Conservation (phyloP, 345 rosid species). For the Pugionium cornutum region DNA sequence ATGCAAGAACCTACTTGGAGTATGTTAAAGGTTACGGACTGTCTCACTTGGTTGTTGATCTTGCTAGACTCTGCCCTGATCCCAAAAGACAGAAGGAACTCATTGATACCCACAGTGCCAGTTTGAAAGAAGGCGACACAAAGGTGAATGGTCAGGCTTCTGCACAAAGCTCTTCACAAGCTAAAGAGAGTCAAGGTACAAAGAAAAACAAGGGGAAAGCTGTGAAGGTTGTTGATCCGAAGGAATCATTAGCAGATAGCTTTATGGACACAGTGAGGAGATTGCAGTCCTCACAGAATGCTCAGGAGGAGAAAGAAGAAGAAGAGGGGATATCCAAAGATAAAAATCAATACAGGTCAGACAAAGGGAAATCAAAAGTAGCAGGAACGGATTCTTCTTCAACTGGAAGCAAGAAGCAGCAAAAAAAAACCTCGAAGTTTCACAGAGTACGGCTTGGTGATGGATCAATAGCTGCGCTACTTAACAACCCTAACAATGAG, state of each 20-base stretch:
- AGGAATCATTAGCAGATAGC: conserved; percentile 59
- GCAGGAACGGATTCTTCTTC: conserved; percentile 19
- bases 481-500: conserved; percentile 44
- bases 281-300: conserved; percentile 50
- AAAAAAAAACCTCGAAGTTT: conserved; percentile 81
- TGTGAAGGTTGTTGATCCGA: conserved; percentile 40
- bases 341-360: conserved; percentile 62
- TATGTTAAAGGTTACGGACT: conserved; percentile 64
- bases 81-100: conserved; percentile 80
- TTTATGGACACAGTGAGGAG: conserved; percentile 58
- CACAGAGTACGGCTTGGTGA: conserved; percentile 79
- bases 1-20: conserved; percentile 61
- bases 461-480: conserved; percentile 68
- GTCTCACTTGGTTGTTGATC: conserved; percentile 72
- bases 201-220: conserved; percentile 55
- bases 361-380: conserved; percentile 54
- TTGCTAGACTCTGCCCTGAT: conserved; percentile 90
- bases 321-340: conserved; percentile 35
- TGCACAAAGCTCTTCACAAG: conserved; percentile 33
- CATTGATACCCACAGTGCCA: conserved; percentile 59
- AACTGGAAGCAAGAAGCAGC: conserved; percentile 48
- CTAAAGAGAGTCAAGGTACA: conserved; percentile 29
- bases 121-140: conserved; percentile 40
- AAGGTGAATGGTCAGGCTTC: conserved; percentile 37
- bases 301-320: conserved; percentile 54